phyloP scores from a whole-genome alignment of 805 yeast species.

The Candida oleophila region DNA sequence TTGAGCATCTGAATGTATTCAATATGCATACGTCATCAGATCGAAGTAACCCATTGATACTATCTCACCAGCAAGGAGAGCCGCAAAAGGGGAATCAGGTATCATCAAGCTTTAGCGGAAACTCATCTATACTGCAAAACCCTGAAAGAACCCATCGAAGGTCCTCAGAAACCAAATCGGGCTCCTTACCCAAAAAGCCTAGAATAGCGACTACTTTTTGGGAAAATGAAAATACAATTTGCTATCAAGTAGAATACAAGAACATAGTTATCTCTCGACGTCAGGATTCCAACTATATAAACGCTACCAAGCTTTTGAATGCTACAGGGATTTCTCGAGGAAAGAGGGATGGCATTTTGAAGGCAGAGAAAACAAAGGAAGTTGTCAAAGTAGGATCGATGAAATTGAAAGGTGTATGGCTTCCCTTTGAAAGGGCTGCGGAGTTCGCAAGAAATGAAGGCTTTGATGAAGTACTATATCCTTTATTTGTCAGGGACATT shows the following conservation, averaged over 20 bases:
- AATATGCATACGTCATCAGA: neutral
- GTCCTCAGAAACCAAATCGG: neutral
- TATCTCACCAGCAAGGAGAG: neutral
- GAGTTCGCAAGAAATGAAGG: constrained; percentile 44
- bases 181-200: constrained; percentile 24
- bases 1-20: neutral
- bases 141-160: neutral
- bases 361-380: constrained; percentile 28
- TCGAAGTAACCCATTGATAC: neutral
- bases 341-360: constrained; percentile 38
- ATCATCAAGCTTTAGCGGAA: neutral
- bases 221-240: constrained; percentile 36
- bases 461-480: constrained; percentile 28
- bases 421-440: constrained; percentile 37
- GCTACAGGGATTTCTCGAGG: constrained; percentile 42
- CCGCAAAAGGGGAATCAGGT: neutral
- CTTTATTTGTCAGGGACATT: constrained; percentile 32
- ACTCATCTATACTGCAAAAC: neutral
- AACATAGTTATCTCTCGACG: constrained; percentile 35
- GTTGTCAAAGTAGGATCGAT: constrained; percentile 38
- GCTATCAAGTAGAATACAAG: constrained; percentile 37
- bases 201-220: constrained; percentile 34
- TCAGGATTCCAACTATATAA: constrained; percentile 32
- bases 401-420: constrained; percentile 43
- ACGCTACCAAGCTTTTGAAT: constrained; percentile 39